phyloP scores from a whole-genome alignment of 805 yeast species.

The Sporopachydermia quercuum region DNA sequence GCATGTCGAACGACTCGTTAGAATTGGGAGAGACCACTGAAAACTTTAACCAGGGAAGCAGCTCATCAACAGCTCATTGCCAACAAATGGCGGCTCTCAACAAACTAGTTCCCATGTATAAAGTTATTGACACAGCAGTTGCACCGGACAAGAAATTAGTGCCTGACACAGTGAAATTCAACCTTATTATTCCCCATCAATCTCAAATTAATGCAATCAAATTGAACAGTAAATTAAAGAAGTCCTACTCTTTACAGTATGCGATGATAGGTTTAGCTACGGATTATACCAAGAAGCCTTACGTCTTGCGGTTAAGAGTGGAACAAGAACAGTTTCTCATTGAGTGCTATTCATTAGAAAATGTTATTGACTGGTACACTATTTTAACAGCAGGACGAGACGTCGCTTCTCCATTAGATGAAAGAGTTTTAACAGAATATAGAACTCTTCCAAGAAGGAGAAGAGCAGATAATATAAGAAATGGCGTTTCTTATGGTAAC shows the following conservation, averaged over 20 bases:
- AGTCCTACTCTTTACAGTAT: conserved; percentile 70
- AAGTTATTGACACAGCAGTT: background rate
- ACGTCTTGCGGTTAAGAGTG: conserved; percentile 59
- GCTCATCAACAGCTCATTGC: conserved; percentile 10
- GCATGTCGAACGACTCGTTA: background rate
- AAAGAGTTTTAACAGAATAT: conserved; percentile 59
- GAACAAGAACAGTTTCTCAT: conserved; percentile 61
- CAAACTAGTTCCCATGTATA: conserved; percentile 3
- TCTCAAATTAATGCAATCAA: background rate
- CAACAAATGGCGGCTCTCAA: conserved; percentile 8
- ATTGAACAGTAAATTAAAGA: conserved; percentile 12
- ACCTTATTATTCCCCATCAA: conserved; percentile 5
- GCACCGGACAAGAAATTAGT: conserved; percentile 2
- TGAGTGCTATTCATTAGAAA: background rate
- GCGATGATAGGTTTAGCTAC: conserved; percentile 74
- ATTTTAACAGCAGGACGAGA: conserved; percentile 64
- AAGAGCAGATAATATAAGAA: conserved; percentile 17
- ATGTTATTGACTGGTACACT: conserved; percentile 67
- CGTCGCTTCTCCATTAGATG: conserved; percentile 59
- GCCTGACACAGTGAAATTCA: conserved; percentile 6
- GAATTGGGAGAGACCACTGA: conserved; percentile 9
- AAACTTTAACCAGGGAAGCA: conserved; percentile 16
- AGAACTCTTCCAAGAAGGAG: conserved; percentile 73
- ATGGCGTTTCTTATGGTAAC: conserved; percentile 1
- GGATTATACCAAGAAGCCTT: conserved; percentile 60